Evolutionary conservation across 1,284 basidiomycete species (phyloP), one percentile per base, ranked within the genome.

Genomic region (Papiliotrema nemorosa): DNA sequence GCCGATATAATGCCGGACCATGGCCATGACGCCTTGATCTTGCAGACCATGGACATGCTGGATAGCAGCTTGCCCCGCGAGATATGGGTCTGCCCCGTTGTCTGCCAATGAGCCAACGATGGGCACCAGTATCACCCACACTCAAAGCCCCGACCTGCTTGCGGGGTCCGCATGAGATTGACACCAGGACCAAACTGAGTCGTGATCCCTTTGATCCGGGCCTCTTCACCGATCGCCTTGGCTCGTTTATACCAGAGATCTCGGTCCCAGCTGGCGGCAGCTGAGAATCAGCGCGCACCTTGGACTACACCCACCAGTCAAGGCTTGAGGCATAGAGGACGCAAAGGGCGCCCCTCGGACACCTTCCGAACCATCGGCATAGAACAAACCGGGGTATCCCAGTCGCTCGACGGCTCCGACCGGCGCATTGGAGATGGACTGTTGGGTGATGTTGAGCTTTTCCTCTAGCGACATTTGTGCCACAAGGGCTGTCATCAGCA

Each of bases 1-100:
- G 25, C 34, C 54, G 31, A 64, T 55, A 37, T 51, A 64, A 47
- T 64, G 63, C 49, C 59, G 56, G n/a, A 40, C 38, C 38, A 40
- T 40, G 13, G 49, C 29, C 45, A 43, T 38, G 33, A 51, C 47
- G 18, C 47, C 47, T 10, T 24, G 7, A 10, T 14, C 14, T 39
- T 47, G 45, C 45, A 47, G 21, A 14, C 49, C 44, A 14, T 47
- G 31, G 18, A 50, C 49, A 39, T 54, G 50, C 45, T 45, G 43
- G 5, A 24, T 35, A n/a, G 42, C 48, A 14, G 52, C 47, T 21
- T 39, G 35, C 1, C 52, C 52, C 2, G 47, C 37, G 18, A 54
- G 44, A 22, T 50, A 54, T 6, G 52, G 52, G 38, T 54, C 52
- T 3, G 52, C 41, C 18, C 52, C 52, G 20, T 50, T 41, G 39